A percentile compares a stretch with the other conserved stretches of the same genome.
phyloP scores from a whole-genome alignment of 179 eudicot genomes.

The Silene coronaria region DNA sequence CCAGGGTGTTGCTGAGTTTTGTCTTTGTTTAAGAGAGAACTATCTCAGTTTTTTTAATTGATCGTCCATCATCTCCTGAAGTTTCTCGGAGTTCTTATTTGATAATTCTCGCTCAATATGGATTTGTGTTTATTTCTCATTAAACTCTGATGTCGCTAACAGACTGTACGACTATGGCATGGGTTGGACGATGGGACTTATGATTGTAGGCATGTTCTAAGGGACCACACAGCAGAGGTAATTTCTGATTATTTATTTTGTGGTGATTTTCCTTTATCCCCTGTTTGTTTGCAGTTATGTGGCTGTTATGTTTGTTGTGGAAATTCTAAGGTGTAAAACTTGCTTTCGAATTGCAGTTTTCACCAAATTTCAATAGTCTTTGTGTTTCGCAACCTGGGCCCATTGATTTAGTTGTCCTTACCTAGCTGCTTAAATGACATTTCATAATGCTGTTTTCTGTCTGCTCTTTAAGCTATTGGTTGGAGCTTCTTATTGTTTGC shows the following conservation, averaged over 20 bases:
- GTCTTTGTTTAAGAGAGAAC: not conserved
- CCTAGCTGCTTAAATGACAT: not conserved
- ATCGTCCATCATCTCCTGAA: not conserved
- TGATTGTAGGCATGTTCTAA: slow-evolving; percentile 65
- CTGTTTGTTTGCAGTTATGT: not conserved
- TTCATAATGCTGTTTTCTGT: not conserved
- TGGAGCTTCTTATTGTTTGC: not conserved
- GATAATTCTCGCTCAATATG: not conserved
- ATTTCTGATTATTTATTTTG: not conserved
- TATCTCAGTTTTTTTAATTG: not conserved
- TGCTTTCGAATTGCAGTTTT: not conserved
- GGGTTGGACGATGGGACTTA: slow-evolving; percentile 67
- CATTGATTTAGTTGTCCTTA: not conserved
- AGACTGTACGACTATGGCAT: slow-evolving; percentile 89
- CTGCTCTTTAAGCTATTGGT: not conserved
- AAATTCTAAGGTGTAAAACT: not conserved
- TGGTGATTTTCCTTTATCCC: slow-evolving; percentile 3
- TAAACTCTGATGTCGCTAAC: slow-evolving; percentile 13
- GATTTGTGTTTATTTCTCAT: not conserved
- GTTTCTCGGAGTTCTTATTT: not conserved
- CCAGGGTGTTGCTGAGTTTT: not conserved
- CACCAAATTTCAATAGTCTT: not conserved
- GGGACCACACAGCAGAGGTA: slow-evolving; percentile 94
- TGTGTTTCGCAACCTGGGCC: not conserved
- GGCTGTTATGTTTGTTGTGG: not conserved